Percentiles rank a stretch among this genome's conserved stretches.
Conservation (phyloP, 441 rosid species). For the Flueggea neowawraea region DNA sequence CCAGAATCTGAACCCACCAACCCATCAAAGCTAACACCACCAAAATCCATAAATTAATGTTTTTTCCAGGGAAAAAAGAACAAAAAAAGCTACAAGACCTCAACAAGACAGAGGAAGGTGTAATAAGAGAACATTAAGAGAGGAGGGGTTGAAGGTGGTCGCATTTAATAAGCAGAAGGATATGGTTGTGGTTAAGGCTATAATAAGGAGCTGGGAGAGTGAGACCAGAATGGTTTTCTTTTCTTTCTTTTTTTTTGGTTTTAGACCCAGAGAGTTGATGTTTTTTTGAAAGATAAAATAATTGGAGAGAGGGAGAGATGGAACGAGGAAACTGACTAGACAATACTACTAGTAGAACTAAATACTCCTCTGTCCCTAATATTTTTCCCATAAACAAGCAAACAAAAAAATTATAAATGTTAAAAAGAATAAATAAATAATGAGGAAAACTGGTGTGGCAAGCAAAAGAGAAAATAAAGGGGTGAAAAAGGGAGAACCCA, state of each 20-base stretch:
- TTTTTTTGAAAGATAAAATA: conserved; percentile 16
- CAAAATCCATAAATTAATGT: conserved; percentile 43
- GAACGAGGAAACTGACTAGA: too few relatives aligned
- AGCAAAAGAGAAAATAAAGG: neutral
- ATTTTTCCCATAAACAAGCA: conserved; percentile 8
- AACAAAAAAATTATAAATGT: neutral
- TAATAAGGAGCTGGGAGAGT: conserved; percentile 11
- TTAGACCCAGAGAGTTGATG: too few relatives aligned
- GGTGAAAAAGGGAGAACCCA: neutral
- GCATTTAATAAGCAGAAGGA: conserved; percentile 16
- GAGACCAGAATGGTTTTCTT: conserved; percentile 23
- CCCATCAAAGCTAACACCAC: conserved; percentile 44
- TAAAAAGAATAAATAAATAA: neutral
- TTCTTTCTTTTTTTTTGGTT: neutral
- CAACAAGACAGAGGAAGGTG: conserved; percentile 5
- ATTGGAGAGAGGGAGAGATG: too few relatives aligned
- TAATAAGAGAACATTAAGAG: conserved; percentile 15
- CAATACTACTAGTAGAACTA: conserved; percentile 10
- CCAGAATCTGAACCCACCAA: conserved; percentile 40
- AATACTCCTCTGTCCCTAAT: conserved; percentile 1
- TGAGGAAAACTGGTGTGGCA: conserved; percentile 1
- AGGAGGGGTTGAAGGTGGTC: conserved; percentile 10
- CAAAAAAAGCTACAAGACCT: conserved; percentile 17
- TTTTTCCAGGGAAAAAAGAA: conserved; percentile 2
- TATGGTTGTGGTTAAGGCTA: neutral